Evolutionary conservation across 768 basidiomycete species (phyloP).

Genomic region (Lactarius hatsudake): DNA sequence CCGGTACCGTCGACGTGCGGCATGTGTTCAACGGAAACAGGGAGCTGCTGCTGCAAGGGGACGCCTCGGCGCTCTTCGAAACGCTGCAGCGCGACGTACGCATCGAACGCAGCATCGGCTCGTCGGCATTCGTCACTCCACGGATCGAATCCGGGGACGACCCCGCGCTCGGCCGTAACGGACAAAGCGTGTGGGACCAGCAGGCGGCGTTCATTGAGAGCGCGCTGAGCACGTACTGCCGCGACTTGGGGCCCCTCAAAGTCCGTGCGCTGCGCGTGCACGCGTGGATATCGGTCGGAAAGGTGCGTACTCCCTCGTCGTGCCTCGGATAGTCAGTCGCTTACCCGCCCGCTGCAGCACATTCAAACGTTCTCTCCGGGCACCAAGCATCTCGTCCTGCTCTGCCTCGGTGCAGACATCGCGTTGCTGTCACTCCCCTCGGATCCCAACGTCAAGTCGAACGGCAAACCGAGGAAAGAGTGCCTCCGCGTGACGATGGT

Average conservation of each 20-base stretch:
- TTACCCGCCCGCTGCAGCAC: not conserved
- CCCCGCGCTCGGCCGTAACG: conserved; percentile 3
- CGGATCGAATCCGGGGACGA: conserved; percentile 3
- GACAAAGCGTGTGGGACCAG: conserved; percentile 8
- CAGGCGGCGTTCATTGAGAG: conserved; percentile 12
- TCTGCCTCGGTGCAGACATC: conserved; percentile 26
- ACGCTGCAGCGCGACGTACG: conserved; percentile 23
- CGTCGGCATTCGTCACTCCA: conserved; percentile 3
- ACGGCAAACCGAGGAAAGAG: conserved; percentile 11
- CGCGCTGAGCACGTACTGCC: conserved; percentile 10
- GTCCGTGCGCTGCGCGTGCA: conserved; percentile 11
- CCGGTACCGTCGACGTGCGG: conserved; percentile 4
- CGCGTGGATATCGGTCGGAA: conserved; percentile 24
- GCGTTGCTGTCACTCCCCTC: conserved; percentile 5
- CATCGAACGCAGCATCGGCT: conserved; percentile 19
- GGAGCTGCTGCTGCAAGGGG: conserved; percentile 5
- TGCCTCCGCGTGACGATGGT: conserved; percentile 26
- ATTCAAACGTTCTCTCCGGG: conserved; percentile 16
- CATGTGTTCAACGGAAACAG: conserved; percentile 26
- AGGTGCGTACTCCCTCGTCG: conserved; percentile 12
- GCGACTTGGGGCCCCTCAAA: conserved; percentile 4
- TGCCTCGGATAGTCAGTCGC: not conserved
- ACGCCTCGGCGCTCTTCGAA: conserved; percentile 21
- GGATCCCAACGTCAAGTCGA: not conserved
- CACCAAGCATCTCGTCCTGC: conserved; percentile 6